phyloP scores from a whole-genome alignment of 2,329 filamentous ascomycete genomes.

The Botrytis tulipae region DNA sequence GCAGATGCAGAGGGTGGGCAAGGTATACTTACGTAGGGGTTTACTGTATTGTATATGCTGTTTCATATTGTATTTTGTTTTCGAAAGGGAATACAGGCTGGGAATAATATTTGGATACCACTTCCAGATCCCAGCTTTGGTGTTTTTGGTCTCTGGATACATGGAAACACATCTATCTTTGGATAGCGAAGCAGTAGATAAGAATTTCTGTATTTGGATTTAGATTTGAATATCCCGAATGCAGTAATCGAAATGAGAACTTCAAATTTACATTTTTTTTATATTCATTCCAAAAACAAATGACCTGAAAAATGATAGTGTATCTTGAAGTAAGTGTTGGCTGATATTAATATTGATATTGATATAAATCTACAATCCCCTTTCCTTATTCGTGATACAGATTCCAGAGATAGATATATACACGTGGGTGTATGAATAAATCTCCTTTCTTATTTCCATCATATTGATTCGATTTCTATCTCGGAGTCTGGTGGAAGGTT shows the following conservation, averaged over 20 bases:
- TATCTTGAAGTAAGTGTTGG: neutral
- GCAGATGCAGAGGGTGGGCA: neutral
- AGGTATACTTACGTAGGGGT: neutral
- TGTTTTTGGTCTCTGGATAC: neutral
- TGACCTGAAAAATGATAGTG: neutral
- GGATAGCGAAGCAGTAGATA: neutral
- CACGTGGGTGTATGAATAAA: too few species aligned
- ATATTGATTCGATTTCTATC: too few species aligned
- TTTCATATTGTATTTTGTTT: neutral
- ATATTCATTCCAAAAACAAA: accelerated
- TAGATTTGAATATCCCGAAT: neutral
- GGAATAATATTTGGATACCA: neutral
- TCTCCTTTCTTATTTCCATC: too few species aligned
- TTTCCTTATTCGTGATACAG: neutral
- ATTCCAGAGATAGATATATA: too few species aligned
- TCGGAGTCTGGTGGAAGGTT: too few species aligned
- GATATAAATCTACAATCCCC: too few species aligned
- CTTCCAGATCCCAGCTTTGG: neutral
- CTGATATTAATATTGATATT: too few species aligned
- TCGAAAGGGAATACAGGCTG: neutral
- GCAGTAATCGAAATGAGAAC: neutral
- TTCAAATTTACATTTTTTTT: neutral
- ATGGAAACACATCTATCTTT: neutral
- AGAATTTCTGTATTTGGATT: neutral
- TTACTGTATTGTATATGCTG: neutral